phyloP scores from a whole-genome alignment of 371 early-diverging fungal species.

The Capniomyces stellatus region DNA sequence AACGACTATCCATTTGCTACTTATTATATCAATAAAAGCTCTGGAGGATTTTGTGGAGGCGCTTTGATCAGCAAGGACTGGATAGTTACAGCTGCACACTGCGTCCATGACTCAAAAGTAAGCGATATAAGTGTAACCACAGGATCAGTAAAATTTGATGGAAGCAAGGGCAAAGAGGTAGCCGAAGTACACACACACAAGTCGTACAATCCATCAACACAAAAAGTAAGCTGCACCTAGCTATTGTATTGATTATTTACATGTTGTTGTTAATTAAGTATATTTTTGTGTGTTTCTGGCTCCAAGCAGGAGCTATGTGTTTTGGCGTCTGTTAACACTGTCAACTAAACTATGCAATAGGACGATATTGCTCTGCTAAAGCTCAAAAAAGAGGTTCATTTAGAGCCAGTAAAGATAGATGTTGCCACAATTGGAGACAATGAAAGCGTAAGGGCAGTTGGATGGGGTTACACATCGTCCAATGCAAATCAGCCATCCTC shows the following conservation, averaged over 20 bases:
- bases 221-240: background rate
- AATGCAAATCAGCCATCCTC: slow-evolving; percentile 8
- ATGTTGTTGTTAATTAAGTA: background rate
- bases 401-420: slow-evolving; percentile 11
- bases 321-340: too few relatives aligned
- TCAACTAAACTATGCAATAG: slow-evolving; percentile 11
- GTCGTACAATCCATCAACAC: slow-evolving; percentile 9
- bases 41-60: slow-evolving; percentile 25
- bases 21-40: slow-evolving; percentile 13
- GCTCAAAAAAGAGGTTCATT: slow-evolving; percentile 4
- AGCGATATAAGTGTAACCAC: slow-evolving; percentile 13
- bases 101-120: slow-evolving; percentile 13
- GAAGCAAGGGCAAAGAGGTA: slow-evolving; percentile 9
- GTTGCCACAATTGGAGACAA: slow-evolving; percentile 11
- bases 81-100: slow-evolving; percentile 31
- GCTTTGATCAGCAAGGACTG: slow-evolving; percentile 18
- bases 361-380: slow-evolving; percentile 25
- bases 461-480: slow-evolving; percentile 25
- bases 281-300: background rate
- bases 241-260: background rate
- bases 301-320: background rate
- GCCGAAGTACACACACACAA: slow-evolving; percentile 15
- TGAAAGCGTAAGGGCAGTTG: slow-evolving; percentile 17
- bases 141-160: slow-evolving; percentile 15
- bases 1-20: slow-evolving; percentile 21